Base-by-base conservation (phyloP, 2,329 filamentous ascomycete genomes). In the Fusarium subtropicale region DNA sequence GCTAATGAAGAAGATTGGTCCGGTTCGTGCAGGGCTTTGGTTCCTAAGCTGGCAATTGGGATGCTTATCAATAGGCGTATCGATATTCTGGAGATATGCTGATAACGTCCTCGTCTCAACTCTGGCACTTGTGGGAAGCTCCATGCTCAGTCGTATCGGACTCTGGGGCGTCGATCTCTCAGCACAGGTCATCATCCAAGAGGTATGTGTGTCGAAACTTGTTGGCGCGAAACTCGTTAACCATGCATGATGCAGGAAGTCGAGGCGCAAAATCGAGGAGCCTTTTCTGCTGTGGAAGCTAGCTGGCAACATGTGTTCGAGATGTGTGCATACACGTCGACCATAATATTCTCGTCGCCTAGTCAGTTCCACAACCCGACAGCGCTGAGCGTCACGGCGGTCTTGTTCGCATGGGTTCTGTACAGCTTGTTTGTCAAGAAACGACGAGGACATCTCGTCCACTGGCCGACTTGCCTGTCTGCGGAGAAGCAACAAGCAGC, bases 251-350 rank as follows among this genome's bases (percentile, higher is more conserved):
- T 28, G 1, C 38, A 89, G 87, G 84, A 86, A 56, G 83, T 90
- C 22, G 81, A 86, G 41, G 79, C 81, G 18, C 78, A 82, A n/a
- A 76, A 82, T 39, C 86, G 92, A n/a, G 91, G 90, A 1, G 80
- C 84, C 0, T 94, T 94, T 70, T 93, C 91, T 0, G 82, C 90
- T 0, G 85, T 88, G 10, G 92, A 94, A 76, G 85, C 88, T 11
- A 85, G 88, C 0, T 83, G 89, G 39, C 91, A 94, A 75, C 93
- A 89, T 64, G 69, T 86, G 1, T 93, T 92, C 64, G 91, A 94
- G 76, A 82, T 93, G 48, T 77, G 89, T 2, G 89, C 90, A 0
- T 93, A 88, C 73, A 83, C 83, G 0, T 84, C 85, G 1, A 94
- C 91, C 0, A 88, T 92, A 62, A 74, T 90, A 6, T 92, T 90